Percentiles rank a stretch among this genome's conserved stretches.
Conservation (phyloP, 768 basidiomycete genomes). For the Suillus weaverae region DNA sequence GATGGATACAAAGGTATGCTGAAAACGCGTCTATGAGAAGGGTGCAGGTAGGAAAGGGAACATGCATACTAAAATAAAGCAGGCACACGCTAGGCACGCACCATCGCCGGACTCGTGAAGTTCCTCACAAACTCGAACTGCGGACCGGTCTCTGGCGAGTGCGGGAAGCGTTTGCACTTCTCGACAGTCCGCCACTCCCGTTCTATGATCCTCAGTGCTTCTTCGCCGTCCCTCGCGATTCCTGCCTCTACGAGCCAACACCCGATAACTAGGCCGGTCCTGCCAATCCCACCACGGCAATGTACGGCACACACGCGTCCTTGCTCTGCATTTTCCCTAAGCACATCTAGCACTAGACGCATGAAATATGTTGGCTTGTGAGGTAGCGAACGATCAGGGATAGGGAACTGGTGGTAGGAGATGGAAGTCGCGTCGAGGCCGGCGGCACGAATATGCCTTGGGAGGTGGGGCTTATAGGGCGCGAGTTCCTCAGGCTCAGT, state of each 20-base stretch:
- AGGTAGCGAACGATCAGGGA: slow-evolving; percentile 70
- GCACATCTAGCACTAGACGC: slow-evolving; percentile 55
- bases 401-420: slow-evolving; percentile 79
- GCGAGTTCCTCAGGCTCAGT: slow-evolving; percentile 79
- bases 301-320: slow-evolving; percentile 72
- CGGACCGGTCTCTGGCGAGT: slow-evolving; percentile 77
- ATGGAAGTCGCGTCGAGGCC: slow-evolving; percentile 55
- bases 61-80: not conserved
- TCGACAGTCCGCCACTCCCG: slow-evolving; percentile 73
- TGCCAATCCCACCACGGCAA: slow-evolving; percentile 76
- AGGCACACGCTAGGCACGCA: not conserved
- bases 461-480: slow-evolving; percentile 60
- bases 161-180: slow-evolving; percentile 73
- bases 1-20: not conserved
- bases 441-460: slow-evolving; percentile 51
- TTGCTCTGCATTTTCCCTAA: slow-evolving; percentile 58
- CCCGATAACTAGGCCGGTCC: slow-evolving; percentile 62
- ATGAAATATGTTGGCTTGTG: slow-evolving; percentile 53
- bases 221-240: slow-evolving; percentile 57
- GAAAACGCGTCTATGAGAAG: not conserved
- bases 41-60: not conserved
- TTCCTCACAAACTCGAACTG: slow-evolving; percentile 75
- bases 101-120: slow-evolving; percentile 34
- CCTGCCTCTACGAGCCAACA: slow-evolving; percentile 78
- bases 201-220: slow-evolving; percentile 65